These are phyloP conservation scores for Jaminaea rosea DNA, from an alignment of 1,284 basidiomycete genomes.

Conservation along the genomic window DNA sequence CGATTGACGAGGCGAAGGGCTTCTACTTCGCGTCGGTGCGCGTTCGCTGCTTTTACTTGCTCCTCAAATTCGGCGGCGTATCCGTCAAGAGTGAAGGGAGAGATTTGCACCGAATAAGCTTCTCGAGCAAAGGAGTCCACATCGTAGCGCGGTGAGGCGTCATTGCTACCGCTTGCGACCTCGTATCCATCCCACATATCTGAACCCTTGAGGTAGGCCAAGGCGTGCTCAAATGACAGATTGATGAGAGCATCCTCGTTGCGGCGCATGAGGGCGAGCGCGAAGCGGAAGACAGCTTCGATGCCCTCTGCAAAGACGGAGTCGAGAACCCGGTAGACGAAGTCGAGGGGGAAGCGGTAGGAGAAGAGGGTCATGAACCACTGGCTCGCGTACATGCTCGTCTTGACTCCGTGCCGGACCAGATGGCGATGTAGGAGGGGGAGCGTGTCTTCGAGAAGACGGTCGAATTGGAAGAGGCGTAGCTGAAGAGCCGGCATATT, in stretches of 20 bases:
- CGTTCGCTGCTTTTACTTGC: slow-evolving; percentile 33
- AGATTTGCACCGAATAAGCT: slow-evolving; percentile 39
- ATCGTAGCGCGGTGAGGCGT: slow-evolving; percentile 1
- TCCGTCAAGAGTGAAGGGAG: slow-evolving; percentile 31
- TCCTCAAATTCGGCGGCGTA: slow-evolving; percentile 41
- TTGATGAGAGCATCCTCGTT: slow-evolving; percentile 60
- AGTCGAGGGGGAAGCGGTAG: slow-evolving; percentile 77
- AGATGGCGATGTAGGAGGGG: slow-evolving; percentile 87
- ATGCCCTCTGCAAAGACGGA: slow-evolving; percentile 91
- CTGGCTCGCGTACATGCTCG: slow-evolving; percentile 80
- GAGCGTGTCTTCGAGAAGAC: slow-evolving; percentile 79
- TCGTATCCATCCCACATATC: slow-evolving; percentile 34
- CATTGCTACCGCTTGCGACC: not conserved
- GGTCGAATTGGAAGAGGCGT: slow-evolving; percentile 82
- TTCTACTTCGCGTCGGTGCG: slow-evolving; percentile 38
- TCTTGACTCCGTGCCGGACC: slow-evolving; percentile 80
- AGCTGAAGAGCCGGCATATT: slow-evolving; percentile 96
- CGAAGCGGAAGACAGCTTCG: slow-evolving; percentile 92
- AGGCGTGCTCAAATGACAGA: slow-evolving; percentile 31
- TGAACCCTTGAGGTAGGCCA: slow-evolving; percentile 29
- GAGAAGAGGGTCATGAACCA: slow-evolving; percentile 75
- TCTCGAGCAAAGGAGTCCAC: slow-evolving; percentile 37
- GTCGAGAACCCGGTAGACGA: slow-evolving; percentile 91
- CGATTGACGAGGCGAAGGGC: slow-evolving; percentile 39
- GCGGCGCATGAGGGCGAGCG: slow-evolving; percentile 72